Evolutionary conservation across 345 rosid species (phyloP).

Genomic region (Sonneratia alba): DNA sequence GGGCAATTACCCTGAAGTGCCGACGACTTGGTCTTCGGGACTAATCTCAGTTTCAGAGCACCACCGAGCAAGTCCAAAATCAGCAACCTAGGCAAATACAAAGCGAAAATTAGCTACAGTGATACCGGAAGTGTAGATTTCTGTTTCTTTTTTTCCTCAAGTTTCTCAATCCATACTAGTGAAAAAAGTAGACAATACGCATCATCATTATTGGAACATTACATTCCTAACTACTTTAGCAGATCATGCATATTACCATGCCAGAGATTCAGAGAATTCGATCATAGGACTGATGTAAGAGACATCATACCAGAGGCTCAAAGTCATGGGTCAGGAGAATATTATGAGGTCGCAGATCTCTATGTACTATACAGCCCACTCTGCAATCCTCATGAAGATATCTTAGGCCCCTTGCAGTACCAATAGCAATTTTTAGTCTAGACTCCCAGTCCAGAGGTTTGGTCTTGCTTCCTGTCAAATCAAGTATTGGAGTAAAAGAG

Average conservation of each 20-base stretch:
- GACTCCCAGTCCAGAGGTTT: slow-evolving; percentile 41
- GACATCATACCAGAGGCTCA: slow-evolving; percentile 64
- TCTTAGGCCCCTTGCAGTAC: slow-evolving; percentile 58
- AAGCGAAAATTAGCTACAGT: background rate
- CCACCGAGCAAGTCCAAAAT: slow-evolving; percentile 73
- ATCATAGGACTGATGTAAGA: background rate
- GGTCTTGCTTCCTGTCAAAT: slow-evolving; percentile 35
- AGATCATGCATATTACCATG: background rate
- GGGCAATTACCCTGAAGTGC: slow-evolving; percentile 43
- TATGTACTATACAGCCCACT: slow-evolving; percentile 63
- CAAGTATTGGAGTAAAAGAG: slow-evolving; percentile 6
- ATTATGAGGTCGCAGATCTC: slow-evolving; percentile 51
- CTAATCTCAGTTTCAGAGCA: slow-evolving; percentile 33
- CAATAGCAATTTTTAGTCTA: slow-evolving; percentile 53
- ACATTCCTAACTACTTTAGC: background rate
- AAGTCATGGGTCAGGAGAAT: slow-evolving; percentile 69
- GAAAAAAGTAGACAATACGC: background rate
- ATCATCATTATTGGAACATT: background rate
- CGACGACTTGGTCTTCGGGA: slow-evolving; percentile 28
- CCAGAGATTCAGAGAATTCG: background rate
- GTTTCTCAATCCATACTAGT: too few species aligned
- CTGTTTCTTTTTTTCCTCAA: too few species aligned
- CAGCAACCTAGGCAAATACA: slow-evolving; percentile 38
- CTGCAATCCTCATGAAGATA: slow-evolving; percentile 81
- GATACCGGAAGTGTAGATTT: background rate